Percentiles rank a stretch among this genome's conserved stretches.
phyloP scores from a whole-genome alignment of 306 rosid genomes.

The Malus sieversii region DNA sequence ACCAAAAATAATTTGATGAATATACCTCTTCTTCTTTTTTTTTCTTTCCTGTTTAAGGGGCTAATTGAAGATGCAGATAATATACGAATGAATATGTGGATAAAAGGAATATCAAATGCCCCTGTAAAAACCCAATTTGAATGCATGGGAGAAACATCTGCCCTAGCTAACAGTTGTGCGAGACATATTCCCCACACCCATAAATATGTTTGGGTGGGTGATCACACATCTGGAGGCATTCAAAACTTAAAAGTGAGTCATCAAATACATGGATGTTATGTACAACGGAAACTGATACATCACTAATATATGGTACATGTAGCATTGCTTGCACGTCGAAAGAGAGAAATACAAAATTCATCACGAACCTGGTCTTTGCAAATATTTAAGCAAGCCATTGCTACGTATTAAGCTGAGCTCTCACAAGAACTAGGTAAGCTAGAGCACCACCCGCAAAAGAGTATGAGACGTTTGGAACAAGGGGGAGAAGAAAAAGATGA shows the following conservation, averaged over 20 bases:
- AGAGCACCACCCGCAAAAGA: background rate
- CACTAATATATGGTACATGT: background rate
- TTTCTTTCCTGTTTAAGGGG: no score
- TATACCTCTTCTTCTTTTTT: no score
- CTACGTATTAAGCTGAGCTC: background rate
- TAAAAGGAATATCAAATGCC: no score
- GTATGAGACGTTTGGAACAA: background rate
- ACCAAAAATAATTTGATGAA: no score
- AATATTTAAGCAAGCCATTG: constrained; percentile 32
- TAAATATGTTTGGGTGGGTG: background rate
- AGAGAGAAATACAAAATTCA: background rate
- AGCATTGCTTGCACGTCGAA: background rate
- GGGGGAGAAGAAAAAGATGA: background rate
- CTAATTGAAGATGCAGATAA: no score
- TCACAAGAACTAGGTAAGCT: background rate
- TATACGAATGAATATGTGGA: no score
- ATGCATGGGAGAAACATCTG: background rate
- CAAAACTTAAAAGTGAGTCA: background rate
- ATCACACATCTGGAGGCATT: background rate
- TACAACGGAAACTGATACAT: background rate
- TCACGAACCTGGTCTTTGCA: constrained; percentile 29
- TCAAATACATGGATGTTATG: background rate
- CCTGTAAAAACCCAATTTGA: no score
- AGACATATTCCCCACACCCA: background rate
- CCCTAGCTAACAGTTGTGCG: background rate